Percentiles rank a stretch among this genome's conserved stretches.
Conservation (phyloP, 1,284 basidiomycete genomes). For the Phellinidium pouzarii region DNA sequence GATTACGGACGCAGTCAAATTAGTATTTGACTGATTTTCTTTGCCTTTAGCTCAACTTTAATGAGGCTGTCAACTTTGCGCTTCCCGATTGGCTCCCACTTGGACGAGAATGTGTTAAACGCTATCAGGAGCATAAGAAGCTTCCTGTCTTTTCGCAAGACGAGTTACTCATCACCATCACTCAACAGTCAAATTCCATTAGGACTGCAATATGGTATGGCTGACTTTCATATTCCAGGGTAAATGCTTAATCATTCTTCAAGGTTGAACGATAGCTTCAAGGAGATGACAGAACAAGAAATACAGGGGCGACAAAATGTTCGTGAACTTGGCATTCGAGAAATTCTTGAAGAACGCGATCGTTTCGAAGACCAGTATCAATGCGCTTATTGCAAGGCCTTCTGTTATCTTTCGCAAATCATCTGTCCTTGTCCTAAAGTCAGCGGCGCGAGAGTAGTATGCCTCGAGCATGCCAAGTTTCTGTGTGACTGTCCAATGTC, state of each 20-base stretch:
- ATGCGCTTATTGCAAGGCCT: conserved; percentile 88
- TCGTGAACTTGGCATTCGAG: conserved; percentile 51
- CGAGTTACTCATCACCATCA: conserved; percentile 93
- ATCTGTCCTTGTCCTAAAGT: conserved; percentile 63
- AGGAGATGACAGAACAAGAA: conserved; percentile 89
- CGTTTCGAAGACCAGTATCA: conserved; percentile 91
- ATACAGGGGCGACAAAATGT: conserved; percentile 57
- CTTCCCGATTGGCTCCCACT: conserved; percentile 91
- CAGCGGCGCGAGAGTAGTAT: conserved; percentile 56
- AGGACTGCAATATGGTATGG: conserved; percentile 89
- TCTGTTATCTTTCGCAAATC: conserved; percentile 94
- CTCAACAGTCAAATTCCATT: conserved; percentile 88
- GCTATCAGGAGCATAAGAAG: conserved; percentile 87
- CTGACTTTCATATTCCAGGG: conserved; percentile 15
- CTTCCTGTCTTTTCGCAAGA: conserved; percentile 97
- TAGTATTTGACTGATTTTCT: conserved; percentile 21
- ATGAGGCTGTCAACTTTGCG: conserved; percentile 99
- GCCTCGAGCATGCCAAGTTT: conserved; percentile 77
- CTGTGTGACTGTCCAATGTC: conserved; percentile 66
- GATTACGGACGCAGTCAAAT: conserved; percentile 28
- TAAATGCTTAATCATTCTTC: conserved; percentile 20
- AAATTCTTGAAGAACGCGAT: conserved; percentile 75
- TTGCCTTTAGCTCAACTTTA: conserved; percentile 80
- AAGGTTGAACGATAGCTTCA: conserved; percentile 79
- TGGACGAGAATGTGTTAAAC: conserved; percentile 81